phyloP scores from a whole-genome alignment of 2,329 filamentous ascomycete genomes.

The Paracoccidioides lutzii region DNA sequence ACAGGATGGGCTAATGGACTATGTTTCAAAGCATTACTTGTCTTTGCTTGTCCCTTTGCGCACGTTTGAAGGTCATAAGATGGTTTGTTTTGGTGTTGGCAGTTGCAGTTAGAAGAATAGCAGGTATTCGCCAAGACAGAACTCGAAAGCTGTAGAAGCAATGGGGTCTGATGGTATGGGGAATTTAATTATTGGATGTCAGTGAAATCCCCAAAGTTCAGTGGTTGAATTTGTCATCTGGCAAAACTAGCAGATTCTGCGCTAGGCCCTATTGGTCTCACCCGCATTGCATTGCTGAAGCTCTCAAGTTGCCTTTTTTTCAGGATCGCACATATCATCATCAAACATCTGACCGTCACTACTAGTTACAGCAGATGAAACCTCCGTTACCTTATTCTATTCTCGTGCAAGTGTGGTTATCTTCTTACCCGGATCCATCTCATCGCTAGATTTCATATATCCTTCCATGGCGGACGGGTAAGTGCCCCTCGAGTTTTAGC shows the following conservation, averaged over 20 bases:
- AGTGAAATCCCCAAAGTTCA: neutral
- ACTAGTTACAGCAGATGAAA: neutral
- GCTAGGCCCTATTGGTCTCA: neutral
- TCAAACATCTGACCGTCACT: no score
- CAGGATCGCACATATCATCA: no score
- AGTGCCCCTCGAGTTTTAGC: neutral
- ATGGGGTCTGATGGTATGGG: neutral
- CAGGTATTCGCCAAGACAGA: no score
- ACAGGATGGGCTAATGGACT: no score
- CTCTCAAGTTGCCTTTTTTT: neutral
- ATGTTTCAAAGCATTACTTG: no score
- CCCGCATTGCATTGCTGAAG: neutral
- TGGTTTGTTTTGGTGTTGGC: no score
- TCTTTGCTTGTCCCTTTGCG: no score
- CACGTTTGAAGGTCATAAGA: no score
- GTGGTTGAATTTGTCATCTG: neutral
- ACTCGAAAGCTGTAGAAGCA: no score
- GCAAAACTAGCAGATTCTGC: neutral
- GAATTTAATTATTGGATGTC: neutral
- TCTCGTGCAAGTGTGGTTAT: neutral
- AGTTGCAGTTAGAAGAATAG: no score
- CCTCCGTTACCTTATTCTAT: neutral
- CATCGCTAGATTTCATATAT: neutral
- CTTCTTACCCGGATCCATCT: neutral
- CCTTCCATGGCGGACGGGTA: constrained; percentile 9